These are phyloP conservation scores for Beauveria brongniartii DNA, from an alignment of 2,329 filamentous ascomycete species.

Conservation along the genomic window DNA sequence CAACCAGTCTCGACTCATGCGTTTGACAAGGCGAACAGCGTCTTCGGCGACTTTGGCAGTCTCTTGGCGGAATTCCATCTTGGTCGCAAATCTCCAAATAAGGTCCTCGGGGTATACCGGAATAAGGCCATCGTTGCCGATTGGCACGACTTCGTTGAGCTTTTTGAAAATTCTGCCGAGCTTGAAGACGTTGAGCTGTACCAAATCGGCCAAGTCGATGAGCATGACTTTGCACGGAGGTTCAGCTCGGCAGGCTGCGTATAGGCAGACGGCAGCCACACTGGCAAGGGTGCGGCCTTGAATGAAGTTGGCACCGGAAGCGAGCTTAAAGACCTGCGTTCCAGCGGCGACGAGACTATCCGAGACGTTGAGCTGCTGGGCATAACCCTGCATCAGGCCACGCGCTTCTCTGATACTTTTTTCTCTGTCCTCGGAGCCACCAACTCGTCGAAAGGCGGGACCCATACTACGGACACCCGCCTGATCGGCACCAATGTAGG, in stretches of 20 bases:
- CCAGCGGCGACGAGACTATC: constrained; percentile 57
- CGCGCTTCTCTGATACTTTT: constrained; percentile 51
- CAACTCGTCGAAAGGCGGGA: constrained; percentile 52
- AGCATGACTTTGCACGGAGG: constrained; percentile 80
- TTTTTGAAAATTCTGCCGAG: constrained; percentile 86
- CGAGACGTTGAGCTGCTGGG: constrained; percentile 49
- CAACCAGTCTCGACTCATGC: constrained; percentile 98
- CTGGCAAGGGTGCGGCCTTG: constrained; percentile 79
- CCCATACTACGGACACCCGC: constrained; percentile 64
- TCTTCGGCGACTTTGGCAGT: constrained; percentile 82
- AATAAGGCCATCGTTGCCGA: constrained; percentile 56
- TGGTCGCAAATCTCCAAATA: constrained; percentile 82
- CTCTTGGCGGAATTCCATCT: constrained; percentile 80
- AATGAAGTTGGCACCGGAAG: constrained; percentile 67
- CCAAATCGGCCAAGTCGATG: constrained; percentile 86
- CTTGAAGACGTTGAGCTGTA: constrained; percentile 81
- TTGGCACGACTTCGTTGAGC: constrained; percentile 62
- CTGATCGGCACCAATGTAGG: constrained; percentile 78
- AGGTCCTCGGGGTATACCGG: constrained; percentile 82
- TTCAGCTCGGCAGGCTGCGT: constrained; percentile 75
- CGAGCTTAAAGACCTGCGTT: constrained; percentile 68
- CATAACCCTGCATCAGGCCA: constrained; percentile 54
- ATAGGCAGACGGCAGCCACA: constrained; percentile 85
- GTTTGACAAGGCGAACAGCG: constrained; percentile 76
- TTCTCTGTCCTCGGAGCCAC: constrained; percentile 50